These are phyloP conservation scores for Wickerhamiella azymoides DNA, from an alignment of 805 yeast species.

Conservation along the genomic window DNA sequence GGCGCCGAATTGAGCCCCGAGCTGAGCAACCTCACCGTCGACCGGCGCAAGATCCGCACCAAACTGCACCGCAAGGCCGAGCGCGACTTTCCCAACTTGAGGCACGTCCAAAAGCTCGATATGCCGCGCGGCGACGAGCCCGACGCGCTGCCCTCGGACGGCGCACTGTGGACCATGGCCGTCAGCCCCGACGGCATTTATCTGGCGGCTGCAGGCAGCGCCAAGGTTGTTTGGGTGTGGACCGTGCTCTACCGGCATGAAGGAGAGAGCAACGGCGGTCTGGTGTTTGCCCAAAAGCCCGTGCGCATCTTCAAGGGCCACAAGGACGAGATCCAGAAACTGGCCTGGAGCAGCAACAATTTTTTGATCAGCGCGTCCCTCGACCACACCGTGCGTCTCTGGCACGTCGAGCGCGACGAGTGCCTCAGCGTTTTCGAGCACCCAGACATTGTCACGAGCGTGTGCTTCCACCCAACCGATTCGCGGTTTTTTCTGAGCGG, in stretches of 20 bases:
- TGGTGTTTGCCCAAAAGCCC: slow-evolving; percentile 61
- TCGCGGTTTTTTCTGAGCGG: slow-evolving; percentile 79
- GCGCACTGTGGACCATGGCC: slow-evolving; percentile 7
- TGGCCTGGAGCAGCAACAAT: slow-evolving; percentile 82
- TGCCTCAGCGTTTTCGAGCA: slow-evolving; percentile 55
- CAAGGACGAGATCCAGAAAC: slow-evolving; percentile 49
- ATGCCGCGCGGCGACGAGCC: background rate
- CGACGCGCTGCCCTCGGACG: background rate
- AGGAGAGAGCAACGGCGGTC: background rate
- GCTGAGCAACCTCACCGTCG: slow-evolving; percentile 1
- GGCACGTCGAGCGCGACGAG: slow-evolving; percentile 63
- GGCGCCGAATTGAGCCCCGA: background rate
- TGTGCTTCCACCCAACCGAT: slow-evolving; percentile 69
- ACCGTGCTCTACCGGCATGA: slow-evolving; percentile 2
- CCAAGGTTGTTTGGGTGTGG: slow-evolving; percentile 10
- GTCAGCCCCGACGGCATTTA: slow-evolving; percentile 11
- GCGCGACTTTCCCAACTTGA: background rate
- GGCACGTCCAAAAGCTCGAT: slow-evolving; percentile 7
- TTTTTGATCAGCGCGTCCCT: slow-evolving; percentile 68
- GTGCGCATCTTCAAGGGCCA: slow-evolving; percentile 51
- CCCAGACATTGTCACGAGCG: slow-evolving; percentile 71
- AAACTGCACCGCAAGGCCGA: background rate
- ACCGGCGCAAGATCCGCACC: slow-evolving; percentile 4
- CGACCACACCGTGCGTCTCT: slow-evolving; percentile 69
- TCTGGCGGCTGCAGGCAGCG: slow-evolving; percentile 10